phyloP scores from a whole-genome alignment of 768 basidiomycete species.

The Panus rudis region DNA sequence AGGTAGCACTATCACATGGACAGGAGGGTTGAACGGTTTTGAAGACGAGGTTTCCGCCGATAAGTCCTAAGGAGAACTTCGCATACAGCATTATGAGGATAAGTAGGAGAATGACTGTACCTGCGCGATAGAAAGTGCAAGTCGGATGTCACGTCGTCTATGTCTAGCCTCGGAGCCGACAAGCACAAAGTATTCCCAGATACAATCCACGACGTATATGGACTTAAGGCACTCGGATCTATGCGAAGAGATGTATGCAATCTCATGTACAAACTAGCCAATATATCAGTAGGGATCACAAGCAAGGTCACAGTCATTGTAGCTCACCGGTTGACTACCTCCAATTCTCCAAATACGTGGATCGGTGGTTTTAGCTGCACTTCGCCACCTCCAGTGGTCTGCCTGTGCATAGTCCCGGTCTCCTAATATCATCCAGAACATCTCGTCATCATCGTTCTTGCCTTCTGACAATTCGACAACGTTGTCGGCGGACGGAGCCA shows the following conservation, averaged over 20 bases:
- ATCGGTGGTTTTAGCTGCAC: background rate
- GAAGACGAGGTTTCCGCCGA: constrained; percentile 41
- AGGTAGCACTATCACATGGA: constrained; percentile 69
- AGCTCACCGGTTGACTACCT: background rate
- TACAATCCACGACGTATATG: constrained; percentile 66
- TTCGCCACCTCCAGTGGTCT: constrained; percentile 78
- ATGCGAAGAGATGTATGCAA: constrained; percentile 29
- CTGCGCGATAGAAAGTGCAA: constrained; percentile 52
- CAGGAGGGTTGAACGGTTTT: constrained; percentile 64
- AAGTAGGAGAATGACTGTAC: constrained; percentile 29
- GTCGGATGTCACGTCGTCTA: constrained; percentile 48
- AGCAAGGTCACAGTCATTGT: too few species aligned
- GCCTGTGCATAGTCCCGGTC: constrained; percentile 69
- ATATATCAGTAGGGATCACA: constrained; percentile 5
- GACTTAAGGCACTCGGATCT: constrained; percentile 32
- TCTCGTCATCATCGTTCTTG: constrained; percentile 62
- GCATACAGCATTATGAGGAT: background rate
- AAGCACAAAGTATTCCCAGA: constrained; percentile 75
- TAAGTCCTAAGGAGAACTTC: constrained; percentile 36
- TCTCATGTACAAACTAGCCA: background rate
- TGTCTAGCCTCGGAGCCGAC: constrained; percentile 63
- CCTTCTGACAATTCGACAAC: constrained; percentile 58
- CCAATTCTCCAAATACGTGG: background rate
- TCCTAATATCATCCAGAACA: constrained; percentile 87
- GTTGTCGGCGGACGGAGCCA: constrained; percentile 32